Percentiles rank a stretch among this genome's conserved stretches.
These are phyloP conservation scores for Naganishia randhawae DNA, from an alignment of 768 basidiomycete species.

Conservation along the genomic window DNA sequence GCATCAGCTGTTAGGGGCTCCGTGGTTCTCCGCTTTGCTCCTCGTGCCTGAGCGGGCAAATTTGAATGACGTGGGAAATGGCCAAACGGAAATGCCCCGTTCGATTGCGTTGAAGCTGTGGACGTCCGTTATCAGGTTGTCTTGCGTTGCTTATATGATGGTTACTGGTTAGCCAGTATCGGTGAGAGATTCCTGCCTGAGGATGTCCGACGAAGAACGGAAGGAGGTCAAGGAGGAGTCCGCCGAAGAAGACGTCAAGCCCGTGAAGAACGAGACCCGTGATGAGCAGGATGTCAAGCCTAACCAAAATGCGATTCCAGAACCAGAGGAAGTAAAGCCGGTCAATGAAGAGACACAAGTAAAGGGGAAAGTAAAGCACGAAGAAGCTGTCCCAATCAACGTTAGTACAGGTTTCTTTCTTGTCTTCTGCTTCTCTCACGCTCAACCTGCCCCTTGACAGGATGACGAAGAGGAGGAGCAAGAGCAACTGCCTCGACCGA, in stretches of 20 bases:
- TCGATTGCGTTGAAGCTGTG: not conserved
- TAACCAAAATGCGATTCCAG: not conserved
- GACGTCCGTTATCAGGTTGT: not conserved
- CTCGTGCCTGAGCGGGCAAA: not conserved
- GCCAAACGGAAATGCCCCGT: not conserved
- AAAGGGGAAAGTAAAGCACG: not conserved
- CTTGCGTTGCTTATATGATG: too few relatives aligned
- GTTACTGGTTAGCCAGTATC: too few relatives aligned
- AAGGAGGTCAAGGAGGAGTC: constrained; percentile 10
- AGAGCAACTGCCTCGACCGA: constrained; percentile 1
- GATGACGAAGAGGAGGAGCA: not conserved
- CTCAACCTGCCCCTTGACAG: not conserved
- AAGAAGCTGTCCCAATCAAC: not conserved
- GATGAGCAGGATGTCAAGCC: not conserved
- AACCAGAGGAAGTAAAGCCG: not conserved
- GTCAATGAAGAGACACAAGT: not conserved
- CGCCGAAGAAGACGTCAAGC: constrained; percentile 5
- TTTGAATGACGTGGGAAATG: not conserved
- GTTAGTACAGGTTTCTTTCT: not conserved
- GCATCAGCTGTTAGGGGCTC: not conserved
- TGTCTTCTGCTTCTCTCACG: not conserved
- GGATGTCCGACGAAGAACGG: not conserved
- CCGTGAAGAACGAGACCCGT: not conserved
- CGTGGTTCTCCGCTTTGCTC: not conserved
- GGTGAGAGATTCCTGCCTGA: not conserved